Base-by-base conservation (phyloP, 2,329 filamentous ascomycete genomes). In the Onygena corvina region DNA sequence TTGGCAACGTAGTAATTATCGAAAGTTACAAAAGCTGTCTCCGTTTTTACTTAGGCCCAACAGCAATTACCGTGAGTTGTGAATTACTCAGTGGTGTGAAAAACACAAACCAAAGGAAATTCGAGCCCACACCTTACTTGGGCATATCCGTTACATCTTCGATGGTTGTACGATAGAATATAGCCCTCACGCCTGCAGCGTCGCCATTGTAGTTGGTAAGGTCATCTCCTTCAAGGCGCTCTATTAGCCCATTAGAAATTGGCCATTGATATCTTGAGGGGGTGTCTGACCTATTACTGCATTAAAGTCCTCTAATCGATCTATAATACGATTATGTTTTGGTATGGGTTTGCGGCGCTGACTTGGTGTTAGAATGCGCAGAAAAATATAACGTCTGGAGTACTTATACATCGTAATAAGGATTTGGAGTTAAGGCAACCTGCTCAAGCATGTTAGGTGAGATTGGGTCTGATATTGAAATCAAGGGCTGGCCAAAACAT, bases 221-320 rank as follows among this genome's bases (percentile, higher is more conserved):
- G 2, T 42, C 27, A 3, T 49, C 47, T 8, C 16, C 29, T 16
- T 49, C 47, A 23, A 49, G 36, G 7, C 23, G 47, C 20, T 49
- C 47, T 49, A 16, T 40, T 29, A 8, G 23, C 40, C n/a, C 2
- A 31, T 47, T 29, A 38, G 25, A 12, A 11, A 18, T 47, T 16
- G 6, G 1, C 18, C 16, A 21, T 27, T 3, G 1, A 3, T 42
- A 12, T 46, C 16, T 9, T 38, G 23, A 33, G 30, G 14, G n/a
- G 21, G 25, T 25, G 4, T 16, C 48, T 53, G 31, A 53, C 51
- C 51, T n/a, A 53, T 50, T 40, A 53, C 35, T 7, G 33, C 30
- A 23, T 42, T 53, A 33, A 53, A 49, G 20, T 20, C 46, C 18
- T 53, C 51, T 11, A 53, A 14, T 6, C 40, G 31, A 27, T 53